Evolutionary conservation across 495 filamentous ascomycete genomes (phyloP).

Genomic region (Tuber melanosporum): DNA sequence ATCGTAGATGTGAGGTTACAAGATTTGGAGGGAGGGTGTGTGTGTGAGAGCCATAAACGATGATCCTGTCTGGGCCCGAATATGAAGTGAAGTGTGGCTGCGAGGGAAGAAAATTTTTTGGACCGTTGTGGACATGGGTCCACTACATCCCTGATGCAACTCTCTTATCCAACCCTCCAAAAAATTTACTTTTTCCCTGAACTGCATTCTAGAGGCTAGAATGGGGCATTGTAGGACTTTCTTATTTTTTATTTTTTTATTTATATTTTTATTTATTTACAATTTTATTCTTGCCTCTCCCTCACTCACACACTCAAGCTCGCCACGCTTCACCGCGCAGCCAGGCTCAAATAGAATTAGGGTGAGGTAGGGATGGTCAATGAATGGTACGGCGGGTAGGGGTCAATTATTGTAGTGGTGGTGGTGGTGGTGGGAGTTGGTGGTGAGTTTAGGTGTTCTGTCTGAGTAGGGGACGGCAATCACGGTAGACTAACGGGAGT

Average conservation of each 20-base stretch:
- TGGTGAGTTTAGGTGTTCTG: not conserved
- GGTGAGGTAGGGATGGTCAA: conserved; percentile 17
- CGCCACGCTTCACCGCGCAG: conserved; percentile 19
- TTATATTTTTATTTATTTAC: not conserved
- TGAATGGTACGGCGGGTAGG: conserved; percentile 29
- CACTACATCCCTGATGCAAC: conserved; percentile 31
- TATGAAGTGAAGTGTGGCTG: conserved; percentile 28
- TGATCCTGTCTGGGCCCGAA: conserved; percentile 32
- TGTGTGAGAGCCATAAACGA: conserved; percentile 25
- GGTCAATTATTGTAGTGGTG: not conserved
- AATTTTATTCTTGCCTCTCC: conserved; percentile 17
- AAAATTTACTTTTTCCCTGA: conserved; percentile 1
- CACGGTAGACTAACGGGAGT: conserved; percentile 32
- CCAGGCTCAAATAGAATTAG: conserved; percentile 27
- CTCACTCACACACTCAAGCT: not conserved
- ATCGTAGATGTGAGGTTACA: conserved; percentile 11
- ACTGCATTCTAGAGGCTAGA: not conserved
- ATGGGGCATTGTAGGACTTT: not conserved
- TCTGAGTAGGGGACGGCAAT: conserved; percentile 21
- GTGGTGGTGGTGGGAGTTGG: not conserved
- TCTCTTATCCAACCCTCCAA: conserved; percentile 31
- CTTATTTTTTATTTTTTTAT: not conserved
- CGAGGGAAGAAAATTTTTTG: conserved; percentile 17
- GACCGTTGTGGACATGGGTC: conserved; percentile 31
- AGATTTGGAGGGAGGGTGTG: conserved; percentile 15